These are phyloP conservation scores for Diaporthe sp. DNA, from an alignment of 2,329 filamentous ascomycete genomes.

Conservation along the genomic window DNA sequence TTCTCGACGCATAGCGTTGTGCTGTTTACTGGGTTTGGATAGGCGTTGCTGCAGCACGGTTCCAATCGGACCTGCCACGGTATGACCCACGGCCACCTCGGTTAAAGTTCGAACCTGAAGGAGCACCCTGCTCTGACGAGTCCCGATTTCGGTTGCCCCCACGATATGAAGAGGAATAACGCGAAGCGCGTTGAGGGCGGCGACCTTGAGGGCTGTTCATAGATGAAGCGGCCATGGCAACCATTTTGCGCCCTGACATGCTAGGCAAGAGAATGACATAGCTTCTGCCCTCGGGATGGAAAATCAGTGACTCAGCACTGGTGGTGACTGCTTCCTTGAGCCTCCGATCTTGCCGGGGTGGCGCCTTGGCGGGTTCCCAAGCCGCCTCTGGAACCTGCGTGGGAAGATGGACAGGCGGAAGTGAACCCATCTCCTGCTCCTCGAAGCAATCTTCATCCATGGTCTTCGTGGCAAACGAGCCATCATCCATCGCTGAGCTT, in stretches of 20 bases:
- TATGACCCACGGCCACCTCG: constrained; percentile 57
- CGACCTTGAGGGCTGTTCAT: constrained; percentile 51
- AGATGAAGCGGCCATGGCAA: constrained; percentile 53
- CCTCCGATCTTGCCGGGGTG: constrained; percentile 68
- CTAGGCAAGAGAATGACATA: constrained; percentile 59
- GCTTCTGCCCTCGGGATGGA: constrained; percentile 53
- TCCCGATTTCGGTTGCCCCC: constrained; percentile 43
- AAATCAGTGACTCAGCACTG: constrained; percentile 58
- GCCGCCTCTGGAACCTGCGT: constrained; percentile 71
- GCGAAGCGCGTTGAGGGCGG: constrained; percentile 41
- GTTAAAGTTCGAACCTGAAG: constrained; percentile 41
- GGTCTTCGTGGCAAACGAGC: constrained; percentile 70
- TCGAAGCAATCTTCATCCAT: constrained; percentile 86
- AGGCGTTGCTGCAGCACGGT: constrained; percentile 46
- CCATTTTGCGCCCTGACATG: constrained; percentile 54
- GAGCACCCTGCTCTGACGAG: constrained; percentile 47
- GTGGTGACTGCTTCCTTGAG: constrained; percentile 62
- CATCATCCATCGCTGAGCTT: constrained; percentile 48
- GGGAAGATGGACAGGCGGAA: constrained; percentile 80
- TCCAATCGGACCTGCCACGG: constrained; percentile 59
- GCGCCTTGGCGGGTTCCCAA: constrained; percentile 71
- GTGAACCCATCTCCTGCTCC: constrained; percentile 83
- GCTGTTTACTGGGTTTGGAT: constrained; percentile 44
- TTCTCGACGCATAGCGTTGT: constrained; percentile 6
- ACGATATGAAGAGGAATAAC: constrained; percentile 41